Percentiles rank a stretch among this genome's conserved stretches.
These are phyloP conservation scores for Oryza australiensis DNA, from an alignment of 176 grass and related monocot species.

Conservation along the genomic window DNA sequence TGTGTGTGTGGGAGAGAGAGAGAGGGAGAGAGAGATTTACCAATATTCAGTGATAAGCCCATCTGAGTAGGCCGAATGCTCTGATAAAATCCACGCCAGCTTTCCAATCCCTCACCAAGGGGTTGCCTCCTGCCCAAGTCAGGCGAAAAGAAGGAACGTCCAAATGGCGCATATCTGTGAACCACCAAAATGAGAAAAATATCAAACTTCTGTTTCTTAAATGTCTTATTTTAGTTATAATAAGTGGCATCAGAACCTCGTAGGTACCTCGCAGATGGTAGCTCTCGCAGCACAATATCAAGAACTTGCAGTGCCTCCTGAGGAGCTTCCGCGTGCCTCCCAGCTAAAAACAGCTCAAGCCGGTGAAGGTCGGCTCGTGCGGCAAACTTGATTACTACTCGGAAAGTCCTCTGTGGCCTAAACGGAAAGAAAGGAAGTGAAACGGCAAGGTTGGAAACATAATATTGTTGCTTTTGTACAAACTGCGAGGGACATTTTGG, in stretches of 20 bases:
- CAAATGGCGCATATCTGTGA: conserved; percentile 62
- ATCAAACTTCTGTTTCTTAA: not conserved
- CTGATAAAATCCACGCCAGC: conserved; percentile 92
- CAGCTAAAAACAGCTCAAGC: conserved; percentile 68
- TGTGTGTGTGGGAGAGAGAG: not conserved
- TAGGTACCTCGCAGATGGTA: conserved; percentile 62
- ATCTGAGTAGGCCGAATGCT: conserved; percentile 91
- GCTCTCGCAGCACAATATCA: conserved; percentile 81
- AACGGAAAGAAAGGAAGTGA: not conserved
- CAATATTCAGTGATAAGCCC: conserved; percentile 86
- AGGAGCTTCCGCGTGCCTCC: conserved; percentile 64
- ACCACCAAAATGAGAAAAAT: not conserved
- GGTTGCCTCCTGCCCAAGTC: conserved; percentile 53
- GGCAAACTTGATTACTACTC: conserved; percentile 77
- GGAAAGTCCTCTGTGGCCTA: conserved; percentile 65
- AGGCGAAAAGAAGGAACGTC: conserved; percentile 77
- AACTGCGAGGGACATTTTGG: not conserved
- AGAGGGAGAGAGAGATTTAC: conserved; percentile 36
- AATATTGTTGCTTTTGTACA: not conserved
- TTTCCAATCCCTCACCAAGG: conserved; percentile 86
- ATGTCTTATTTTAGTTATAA: not conserved
- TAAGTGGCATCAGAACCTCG: not conserved
- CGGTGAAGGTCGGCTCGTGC: conserved; percentile 61
- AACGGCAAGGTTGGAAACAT: not conserved
- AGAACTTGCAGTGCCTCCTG: conserved; percentile 90